Conservation (phyloP, 176 grass and related monocot species). For the Aegilops speltoides region DNA sequence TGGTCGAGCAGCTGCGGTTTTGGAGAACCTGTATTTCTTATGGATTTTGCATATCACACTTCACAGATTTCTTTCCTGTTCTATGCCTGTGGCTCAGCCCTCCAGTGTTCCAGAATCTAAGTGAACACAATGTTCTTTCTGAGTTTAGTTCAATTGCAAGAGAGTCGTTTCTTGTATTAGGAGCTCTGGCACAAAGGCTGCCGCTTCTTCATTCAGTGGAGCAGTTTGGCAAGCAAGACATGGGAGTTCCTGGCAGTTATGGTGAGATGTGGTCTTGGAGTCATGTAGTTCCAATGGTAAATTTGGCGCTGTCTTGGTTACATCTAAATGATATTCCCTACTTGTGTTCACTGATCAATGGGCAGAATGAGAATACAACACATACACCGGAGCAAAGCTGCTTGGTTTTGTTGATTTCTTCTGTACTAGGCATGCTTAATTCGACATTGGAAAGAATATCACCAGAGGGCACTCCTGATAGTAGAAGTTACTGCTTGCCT, state of each 20-base stretch:
- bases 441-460: constrained; percentile 70
- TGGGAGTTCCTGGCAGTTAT: constrained; percentile 19
- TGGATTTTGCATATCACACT: constrained; percentile 72
- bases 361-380: constrained; percentile 26
- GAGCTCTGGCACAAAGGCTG: constrained; percentile 68
- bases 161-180: constrained; percentile 84
- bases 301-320: constrained; percentile 73
- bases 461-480: constrained; percentile 31
- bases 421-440: constrained; percentile 80
- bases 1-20: constrained; percentile 80
- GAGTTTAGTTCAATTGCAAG: constrained; percentile 80
- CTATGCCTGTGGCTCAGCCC: constrained; percentile 72
- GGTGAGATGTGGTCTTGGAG: constrained; percentile 75
- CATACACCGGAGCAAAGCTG: constrained; percentile 33
- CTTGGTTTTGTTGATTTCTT: constrained; percentile 79
- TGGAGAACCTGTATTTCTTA: constrained; percentile 89
- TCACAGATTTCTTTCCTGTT: constrained; percentile 81
- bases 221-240: constrained; percentile 45
- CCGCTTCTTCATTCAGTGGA: constrained; percentile 68
- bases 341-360: constrained; percentile 30
- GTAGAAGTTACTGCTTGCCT: constrained; percentile 44
- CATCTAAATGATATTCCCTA: constrained; percentile 53
- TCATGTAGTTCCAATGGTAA: constrained; percentile 79
- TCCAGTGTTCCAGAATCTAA: constrained; percentile 64
- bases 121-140: constrained; percentile 48